Conservation (phyloP, 139 green algal species). For the Klebsormidium nitens region DNA sequence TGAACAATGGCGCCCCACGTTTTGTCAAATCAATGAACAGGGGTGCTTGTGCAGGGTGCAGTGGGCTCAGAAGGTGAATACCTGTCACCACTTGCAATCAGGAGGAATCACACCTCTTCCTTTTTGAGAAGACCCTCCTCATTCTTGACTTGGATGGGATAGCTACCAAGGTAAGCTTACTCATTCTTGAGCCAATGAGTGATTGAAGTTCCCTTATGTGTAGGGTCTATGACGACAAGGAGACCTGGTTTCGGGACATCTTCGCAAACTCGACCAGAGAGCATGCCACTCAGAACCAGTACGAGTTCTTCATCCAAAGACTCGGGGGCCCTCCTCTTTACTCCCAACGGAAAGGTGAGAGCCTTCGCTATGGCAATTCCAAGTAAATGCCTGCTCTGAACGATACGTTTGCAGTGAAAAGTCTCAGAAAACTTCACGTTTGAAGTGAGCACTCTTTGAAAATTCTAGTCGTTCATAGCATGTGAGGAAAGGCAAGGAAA, state of each 20-base stretch:
- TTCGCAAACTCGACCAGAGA: slow-evolving; percentile 26
- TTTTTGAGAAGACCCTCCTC: background rate
- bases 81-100: background rate
- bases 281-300: slow-evolving; percentile 33
- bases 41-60: no score
- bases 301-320: slow-evolving; percentile 39
- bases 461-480: no score
- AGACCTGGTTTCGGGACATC: slow-evolving; percentile 18
- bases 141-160: no score
- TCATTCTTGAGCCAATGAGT: background rate
- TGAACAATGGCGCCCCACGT: no score
- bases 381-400: no score
- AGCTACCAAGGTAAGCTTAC: no score
- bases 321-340: slow-evolving; percentile 30
- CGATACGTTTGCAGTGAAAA: no score
- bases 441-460: no score
- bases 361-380: no score
- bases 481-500: no score
- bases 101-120: background rate
- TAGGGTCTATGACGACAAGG: slow-evolving; percentile 28
- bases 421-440: no score
- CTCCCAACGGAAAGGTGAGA: slow-evolving; percentile 24
- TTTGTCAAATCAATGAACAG: no score
- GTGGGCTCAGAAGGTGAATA: background rate
- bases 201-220: background rate